Base-by-base conservation (phyloP, 495 filamentous ascomycete species). In the Aspergillus cavernicola region DNA sequence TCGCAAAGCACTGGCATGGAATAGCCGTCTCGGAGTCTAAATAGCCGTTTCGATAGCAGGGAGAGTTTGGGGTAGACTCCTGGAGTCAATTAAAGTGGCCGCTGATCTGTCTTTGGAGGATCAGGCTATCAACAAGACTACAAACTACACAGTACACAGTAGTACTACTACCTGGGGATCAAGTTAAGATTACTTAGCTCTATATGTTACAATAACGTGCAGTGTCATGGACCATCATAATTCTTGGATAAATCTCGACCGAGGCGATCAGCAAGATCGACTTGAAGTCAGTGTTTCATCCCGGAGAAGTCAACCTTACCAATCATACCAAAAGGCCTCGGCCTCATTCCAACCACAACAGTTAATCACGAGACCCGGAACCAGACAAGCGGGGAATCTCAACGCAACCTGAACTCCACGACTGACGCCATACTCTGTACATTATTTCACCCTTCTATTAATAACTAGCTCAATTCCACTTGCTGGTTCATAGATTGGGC, bases 381-480 rank as follows among this genome's bases (percentile, higher is more conserved):
- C 26, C 39, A 45, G 16, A 45, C 31, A 39, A 37, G 52, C 52
- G 44, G 52, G 52, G 59, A n/a, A n/a, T n/a, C 41, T 19, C 16
- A 23, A 47, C 57, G 45, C 26, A 7, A 32, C 18, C 18, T n/a
- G n/a, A 40, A 39, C 32, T 56, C 59, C 59, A 56, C 53, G 54
- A 46, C 59, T 62, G 56, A 62, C 53, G 59, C 52, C 55, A 58
- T 62, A n/a, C n/a, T n/a, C n/a, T n/a, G n/a, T n/a, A 39, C 48
- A 62, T 58, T 52, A 55, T 57, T 52, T 58, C 55, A 56, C 55
- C 28, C 39, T 20, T 38, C 46, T 49, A 50, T 53, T 56, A 43
- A 51, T 52, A 48, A 52, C 41, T 52, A n/a, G n/a, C 40, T 26
- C 8, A 39, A 32, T 23, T 13, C 16, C 15, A 10, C 28, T 40